These are phyloP conservation scores for Aspergillus piperis DNA, from an alignment of 2,329 filamentous ascomycete genomes.

Conservation along the genomic window DNA sequence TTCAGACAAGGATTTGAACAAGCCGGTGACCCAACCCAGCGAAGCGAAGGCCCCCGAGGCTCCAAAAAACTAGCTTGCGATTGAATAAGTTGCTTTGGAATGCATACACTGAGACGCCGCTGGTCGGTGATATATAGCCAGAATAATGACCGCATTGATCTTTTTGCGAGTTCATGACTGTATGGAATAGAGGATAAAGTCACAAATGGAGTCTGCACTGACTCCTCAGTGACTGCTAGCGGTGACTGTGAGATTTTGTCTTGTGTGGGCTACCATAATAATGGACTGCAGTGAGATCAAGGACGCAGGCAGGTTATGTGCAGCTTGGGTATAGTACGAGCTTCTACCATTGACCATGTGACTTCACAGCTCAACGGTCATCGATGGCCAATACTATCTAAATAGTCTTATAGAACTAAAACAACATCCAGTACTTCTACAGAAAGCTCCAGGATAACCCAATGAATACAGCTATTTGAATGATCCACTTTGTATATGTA, in stretches of 20 bases:
- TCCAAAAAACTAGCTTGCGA: neutral
- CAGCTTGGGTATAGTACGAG: neutral
- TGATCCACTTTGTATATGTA: slow-evolving; percentile 7
- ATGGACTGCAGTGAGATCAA: neutral
- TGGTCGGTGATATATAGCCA: neutral
- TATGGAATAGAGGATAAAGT: neutral
- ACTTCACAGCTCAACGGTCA: neutral
- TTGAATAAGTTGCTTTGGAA: neutral
- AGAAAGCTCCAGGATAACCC: neutral
- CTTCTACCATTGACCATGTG: neutral
- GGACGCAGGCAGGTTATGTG: neutral
- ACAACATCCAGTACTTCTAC: neutral
- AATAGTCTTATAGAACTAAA: too few species aligned
- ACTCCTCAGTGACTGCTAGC: neutral
- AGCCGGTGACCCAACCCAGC: neutral
- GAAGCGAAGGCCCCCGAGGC: neutral
- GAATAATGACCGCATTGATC: neutral
- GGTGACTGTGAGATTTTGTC: neutral
- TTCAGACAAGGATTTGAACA: neutral
- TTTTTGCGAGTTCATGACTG: neutral
- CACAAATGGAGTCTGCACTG: neutral
- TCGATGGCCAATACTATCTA: neutral
- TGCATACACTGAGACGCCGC: neutral
- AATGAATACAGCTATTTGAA: neutral
- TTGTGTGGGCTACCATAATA: neutral